Conservation (phyloP, 345 rosid species). For the Raphanus sativus region DNA sequence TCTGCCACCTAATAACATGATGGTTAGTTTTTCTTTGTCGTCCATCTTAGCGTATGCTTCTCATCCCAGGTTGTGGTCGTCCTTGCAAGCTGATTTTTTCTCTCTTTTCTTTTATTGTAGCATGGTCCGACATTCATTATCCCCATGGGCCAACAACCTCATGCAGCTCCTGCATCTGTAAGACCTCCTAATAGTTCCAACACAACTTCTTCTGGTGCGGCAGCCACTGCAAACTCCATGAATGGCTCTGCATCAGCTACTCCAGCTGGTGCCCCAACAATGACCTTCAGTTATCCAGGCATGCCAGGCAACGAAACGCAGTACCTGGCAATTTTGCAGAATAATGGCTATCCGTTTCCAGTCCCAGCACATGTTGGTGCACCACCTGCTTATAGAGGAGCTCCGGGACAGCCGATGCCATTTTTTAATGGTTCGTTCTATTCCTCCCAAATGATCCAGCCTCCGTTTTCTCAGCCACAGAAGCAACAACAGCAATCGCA, state of each 20-base stretch:
- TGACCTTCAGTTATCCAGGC: constrained; percentile 83
- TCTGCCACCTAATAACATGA: constrained; percentile 61
- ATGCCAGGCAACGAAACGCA: constrained; percentile 84
- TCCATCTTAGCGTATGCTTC: not conserved
- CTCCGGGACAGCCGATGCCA: constrained; percentile 70
- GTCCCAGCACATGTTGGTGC: constrained; percentile 88
- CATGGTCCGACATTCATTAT: constrained; percentile 82
- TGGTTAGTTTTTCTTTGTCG: constrained; percentile 53
- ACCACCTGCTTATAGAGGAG: constrained; percentile 66
- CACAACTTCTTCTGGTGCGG: constrained; percentile 43
- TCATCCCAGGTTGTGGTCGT: not conserved
- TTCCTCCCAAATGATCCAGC: constrained; percentile 83
- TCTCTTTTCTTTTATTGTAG: constrained; percentile 42
- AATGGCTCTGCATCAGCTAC: constrained; percentile 56
- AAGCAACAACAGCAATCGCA: constrained; percentile 51
- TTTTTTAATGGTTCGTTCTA: constrained; percentile 86
- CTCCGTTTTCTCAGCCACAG: constrained; percentile 72
- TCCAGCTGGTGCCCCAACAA: constrained; percentile 60
- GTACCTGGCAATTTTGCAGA: constrained; percentile 88
- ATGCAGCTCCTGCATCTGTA: constrained; percentile 65
- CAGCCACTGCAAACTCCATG: constrained; percentile 48
- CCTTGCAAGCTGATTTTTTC: not conserved
- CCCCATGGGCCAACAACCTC: constrained; percentile 87
- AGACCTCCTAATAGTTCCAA: constrained; percentile 54
- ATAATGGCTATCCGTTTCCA: constrained; percentile 73